Base-by-base conservation (phyloP, 2,329 filamentous ascomycete species). In the Aspergillus udagawae region DNA sequence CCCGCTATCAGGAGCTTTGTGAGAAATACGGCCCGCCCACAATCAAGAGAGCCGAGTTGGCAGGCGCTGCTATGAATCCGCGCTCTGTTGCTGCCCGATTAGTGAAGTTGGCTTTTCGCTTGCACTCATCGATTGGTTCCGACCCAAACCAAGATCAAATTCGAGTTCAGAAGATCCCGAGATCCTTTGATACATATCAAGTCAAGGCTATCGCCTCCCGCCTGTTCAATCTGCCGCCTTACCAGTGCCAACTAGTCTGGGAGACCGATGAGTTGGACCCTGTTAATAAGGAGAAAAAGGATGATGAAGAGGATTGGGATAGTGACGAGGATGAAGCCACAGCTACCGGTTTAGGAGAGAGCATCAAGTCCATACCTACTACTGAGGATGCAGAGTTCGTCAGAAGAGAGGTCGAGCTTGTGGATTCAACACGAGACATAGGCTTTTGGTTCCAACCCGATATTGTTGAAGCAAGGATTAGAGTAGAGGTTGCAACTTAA, bases 231-330 rank as follows among this genome's bases (percentile, higher is more conserved):
- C 64, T 89, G 10, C 75, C 80, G 49, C 89, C 91, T 0, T 79
- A 91, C 60, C 75, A 76, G 45, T 76, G 93, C 59, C 82, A 80
- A 44, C 73, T 97, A 51, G 77, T 94, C 0, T 96, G 91, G 89
- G 91, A 96, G 76, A 96, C 92, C 8, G 90, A 91, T 21, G 92
- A 97, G 73, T 91, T 89, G 85, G 91, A 96, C 72, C 90, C 90
- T 0, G 86, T 91, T 0, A 82, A 82, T 8, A 81, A 83, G 59
- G 83, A 85, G 63, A 81, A 86, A 60, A 81, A 84, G 4, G 81
- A 82, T 29, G 84, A 84, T 47, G 82, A 75, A 28, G 74, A 70
- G 29, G 58, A 55, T 20, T 76, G 77, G 54, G 80, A 79, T 48
- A 79, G 79, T 5, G 77, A 75, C 2, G 75, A 79, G 45, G 75